phyloP scores from a whole-genome alignment of 257 asterid species.

The Agastache rugosa region DNA sequence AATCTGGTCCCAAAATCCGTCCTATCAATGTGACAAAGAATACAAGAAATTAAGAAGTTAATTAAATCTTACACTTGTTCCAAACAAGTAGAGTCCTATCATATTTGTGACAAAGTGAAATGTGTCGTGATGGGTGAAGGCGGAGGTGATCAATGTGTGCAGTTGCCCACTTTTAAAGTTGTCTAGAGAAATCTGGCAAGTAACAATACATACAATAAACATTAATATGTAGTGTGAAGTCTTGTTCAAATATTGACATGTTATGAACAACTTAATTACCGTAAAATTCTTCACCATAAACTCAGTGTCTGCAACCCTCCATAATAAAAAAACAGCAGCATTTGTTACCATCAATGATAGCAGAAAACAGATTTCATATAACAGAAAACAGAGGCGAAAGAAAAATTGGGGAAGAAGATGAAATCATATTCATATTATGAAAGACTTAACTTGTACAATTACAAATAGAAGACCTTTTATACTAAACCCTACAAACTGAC shows the following conservation, averaged over 20 bases:
- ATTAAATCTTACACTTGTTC: constrained; percentile 68
- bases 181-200: constrained; percentile 76
- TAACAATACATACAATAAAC: constrained; percentile 27
- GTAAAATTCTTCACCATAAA: constrained; percentile 83
- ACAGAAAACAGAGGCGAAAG: no score
- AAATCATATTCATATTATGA: no score
- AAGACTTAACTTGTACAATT: no score
- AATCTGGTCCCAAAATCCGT: constrained; percentile 68
- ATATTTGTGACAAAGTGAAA: constrained; percentile 71
- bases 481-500: no score
- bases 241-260: constrained; percentile 20
- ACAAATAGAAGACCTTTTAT: no score
- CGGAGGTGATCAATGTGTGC: constrained; percentile 83
- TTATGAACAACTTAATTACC: constrained; percentile 46
- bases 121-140: constrained; percentile 73
- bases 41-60: constrained; percentile 1
- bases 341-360: constrained; percentile 68
- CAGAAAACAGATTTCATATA: no score
- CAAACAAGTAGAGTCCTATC: constrained; percentile 89
- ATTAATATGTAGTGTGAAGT: constrained; percentile 8
- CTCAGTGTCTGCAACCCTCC: constrained; percentile 60
- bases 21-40: constrained; percentile 47
- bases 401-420: no score
- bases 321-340: constrained; percentile 69
- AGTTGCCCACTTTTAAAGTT: constrained; percentile 74